Evolutionary conservation across 2,329 filamentous ascomycete genomes (phyloP).

Genomic region (Ceratocystis destructans): DNA sequence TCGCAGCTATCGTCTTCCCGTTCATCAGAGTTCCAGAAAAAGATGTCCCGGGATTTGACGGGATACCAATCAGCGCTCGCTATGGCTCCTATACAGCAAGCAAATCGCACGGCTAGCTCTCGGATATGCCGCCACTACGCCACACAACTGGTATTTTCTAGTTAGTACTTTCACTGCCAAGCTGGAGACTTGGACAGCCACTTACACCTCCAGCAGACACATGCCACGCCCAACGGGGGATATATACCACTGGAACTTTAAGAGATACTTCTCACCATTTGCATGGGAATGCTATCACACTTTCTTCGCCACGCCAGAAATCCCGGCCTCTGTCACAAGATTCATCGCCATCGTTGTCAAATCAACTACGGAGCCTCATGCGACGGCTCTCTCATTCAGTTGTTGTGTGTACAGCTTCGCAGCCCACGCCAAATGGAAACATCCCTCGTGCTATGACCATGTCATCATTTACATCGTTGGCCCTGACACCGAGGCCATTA

Average conservation of each 20-base stretch:
- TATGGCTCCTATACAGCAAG: not conserved
- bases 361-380: conserved; percentile 40
- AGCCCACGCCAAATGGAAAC: conserved; percentile 21
- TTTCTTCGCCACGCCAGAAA: not conserved
- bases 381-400: conserved; percentile 41
- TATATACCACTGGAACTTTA: not conserved
- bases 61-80: not conserved
- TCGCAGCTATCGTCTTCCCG: not conserved
- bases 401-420: conserved; percentile 40
- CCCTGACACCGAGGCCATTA: conserved; percentile 33
- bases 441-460: conserved; percentile 41
- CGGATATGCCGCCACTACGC: not conserved
- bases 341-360: conserved; percentile 24
- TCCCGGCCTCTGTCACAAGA: not conserved
- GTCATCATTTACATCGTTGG: conserved; percentile 45
- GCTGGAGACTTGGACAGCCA: not conserved
- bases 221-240: not conserved
- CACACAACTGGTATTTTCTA: not conserved
- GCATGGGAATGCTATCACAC: not conserved
- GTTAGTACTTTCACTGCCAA: not conserved
- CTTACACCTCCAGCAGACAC: not conserved
- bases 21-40: not conserved
- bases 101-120: not conserved
- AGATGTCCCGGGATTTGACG: not conserved
- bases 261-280: not conserved